phyloP scores from a whole-genome alignment of 2,329 filamentous ascomycete species.

The Magnaporthiopsis incrustans region DNA sequence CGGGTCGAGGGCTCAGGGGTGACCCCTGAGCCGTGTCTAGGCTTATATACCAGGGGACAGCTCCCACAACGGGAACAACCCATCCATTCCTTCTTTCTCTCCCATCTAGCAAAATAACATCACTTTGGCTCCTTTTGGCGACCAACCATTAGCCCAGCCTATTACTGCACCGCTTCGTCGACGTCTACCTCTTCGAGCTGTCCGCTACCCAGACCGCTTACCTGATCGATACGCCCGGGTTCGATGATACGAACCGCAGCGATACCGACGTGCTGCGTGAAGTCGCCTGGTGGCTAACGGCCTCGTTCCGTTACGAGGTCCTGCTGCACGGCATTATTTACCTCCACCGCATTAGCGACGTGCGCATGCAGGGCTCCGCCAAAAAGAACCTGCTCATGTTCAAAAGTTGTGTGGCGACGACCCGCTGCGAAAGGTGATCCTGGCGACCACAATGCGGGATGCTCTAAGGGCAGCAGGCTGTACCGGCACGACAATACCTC shows the following conservation, averaged over 20 bases:
- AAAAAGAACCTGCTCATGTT: constrained; percentile 35
- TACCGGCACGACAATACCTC: too few relatives aligned
- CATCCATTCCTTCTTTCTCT: too few relatives aligned
- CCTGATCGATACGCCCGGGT: constrained; percentile 39
- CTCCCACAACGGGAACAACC: too few relatives aligned
- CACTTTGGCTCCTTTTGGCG: too few relatives aligned
- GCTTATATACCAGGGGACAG: too few relatives aligned
- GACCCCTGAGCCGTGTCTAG: too few relatives aligned
- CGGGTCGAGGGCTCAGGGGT: too few relatives aligned
- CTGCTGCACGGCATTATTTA: constrained; percentile 32
- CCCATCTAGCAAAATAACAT: too few relatives aligned
- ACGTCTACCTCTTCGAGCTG: too few relatives aligned
- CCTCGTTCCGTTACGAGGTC: constrained; percentile 15
- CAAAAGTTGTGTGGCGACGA: constrained; percentile 31
- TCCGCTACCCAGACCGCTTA: background rate
- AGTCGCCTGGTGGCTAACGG: constrained; percentile 29
- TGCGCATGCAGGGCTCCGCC: constrained; percentile 28
- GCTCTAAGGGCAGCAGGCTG: too few relatives aligned
- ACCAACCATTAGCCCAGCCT: too few relatives aligned
- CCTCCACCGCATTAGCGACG: constrained; percentile 34
- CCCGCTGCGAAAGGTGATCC: constrained; percentile 28
- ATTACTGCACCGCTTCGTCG: too few relatives aligned
- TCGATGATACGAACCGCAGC: constrained; percentile 29
- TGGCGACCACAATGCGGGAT: constrained; percentile 34
- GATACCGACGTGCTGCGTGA: constrained; percentile 35